Evolutionary conservation across 1,139 yeast genomes (phyloP), one percentile per base, ranked within the genome.

Genomic region (Saccharomyces pastorianus): DNA sequence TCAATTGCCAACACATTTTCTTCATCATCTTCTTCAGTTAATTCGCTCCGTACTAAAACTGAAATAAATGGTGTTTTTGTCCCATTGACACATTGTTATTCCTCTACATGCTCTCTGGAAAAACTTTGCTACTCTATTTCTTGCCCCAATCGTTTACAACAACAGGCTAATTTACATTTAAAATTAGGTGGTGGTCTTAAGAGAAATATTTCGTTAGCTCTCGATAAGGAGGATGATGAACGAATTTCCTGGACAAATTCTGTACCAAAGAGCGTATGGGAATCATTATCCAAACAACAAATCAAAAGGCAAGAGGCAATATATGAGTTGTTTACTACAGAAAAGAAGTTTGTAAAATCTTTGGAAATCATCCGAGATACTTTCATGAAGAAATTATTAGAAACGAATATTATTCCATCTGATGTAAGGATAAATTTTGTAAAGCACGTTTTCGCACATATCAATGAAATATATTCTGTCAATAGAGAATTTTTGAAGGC

Each of bases 231-330:
- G 51, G 96, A 88, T 61, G 89, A 86, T 59, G 87, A 83, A 64
- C 91, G 88, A 68, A 89, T 91, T 51, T 81, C 91, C 53, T 93
- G 99, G 99, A 90, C 93, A 58, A 89, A 88, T 65, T 87, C 96
- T 1, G 99, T 93, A 11, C 86, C 96, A 2, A 82, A 84, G 65
- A 84, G 84, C 51, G 74, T 90, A 7, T 81, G 93, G 65, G 95
- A 88, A 57, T 78, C 83, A 52, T 79, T 93, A 55, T 89, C 88
- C 56, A 93, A 89, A 61, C 80, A 76, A 55, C 99, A 93, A 70
- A 86, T 88, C 68, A 90, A 89, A 75, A 81, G 98, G 61, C 99
- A 93, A 70, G 99, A 93, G 67, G 85, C 93, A 60, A 93, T 93
- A 54, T 93, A 90, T 72, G 99, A 93, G 71, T 87, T 93, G 41